Evolutionary conservation across 768 basidiomycete species (phyloP).

Genomic region (Mrakia frigida): DNA sequence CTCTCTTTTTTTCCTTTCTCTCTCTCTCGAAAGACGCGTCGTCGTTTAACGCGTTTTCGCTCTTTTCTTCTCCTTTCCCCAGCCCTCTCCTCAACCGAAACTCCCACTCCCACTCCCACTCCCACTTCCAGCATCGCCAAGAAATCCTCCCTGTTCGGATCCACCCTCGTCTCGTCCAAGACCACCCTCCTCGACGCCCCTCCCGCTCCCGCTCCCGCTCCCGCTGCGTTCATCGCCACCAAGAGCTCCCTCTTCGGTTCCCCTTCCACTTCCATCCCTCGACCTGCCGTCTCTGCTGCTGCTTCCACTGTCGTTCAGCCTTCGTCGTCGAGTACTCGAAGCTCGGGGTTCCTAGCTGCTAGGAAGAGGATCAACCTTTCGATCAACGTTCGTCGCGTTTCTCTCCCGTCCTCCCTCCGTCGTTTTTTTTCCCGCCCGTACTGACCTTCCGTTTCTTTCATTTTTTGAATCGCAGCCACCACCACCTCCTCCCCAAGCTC

Average conservation of each 20-base stretch:
- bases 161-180: background rate
- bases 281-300: background rate
- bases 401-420: background rate
- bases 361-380: constrained; percentile 23
- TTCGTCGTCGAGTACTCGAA: background rate
- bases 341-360: constrained; percentile 5
- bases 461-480: background rate
- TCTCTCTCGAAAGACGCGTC: no score
- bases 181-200: no score
- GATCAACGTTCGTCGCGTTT: constrained; percentile 22
- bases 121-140: no score
- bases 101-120: no score
- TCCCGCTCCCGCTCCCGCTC: background rate
- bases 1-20: background rate
- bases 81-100: background rate
- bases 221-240: background rate
- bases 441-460: background rate
- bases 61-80: background rate
- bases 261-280: background rate
- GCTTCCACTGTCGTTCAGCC: background rate
- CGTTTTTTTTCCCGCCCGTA: background rate
- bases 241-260: constrained; percentile 18
- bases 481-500: constrained; percentile 3
- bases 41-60: no score
- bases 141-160: constrained; percentile 12